These are phyloP conservation scores for Blastobotrys capitulatus DNA, from an alignment of 1,139 yeast species.

Conservation along the genomic window DNA sequence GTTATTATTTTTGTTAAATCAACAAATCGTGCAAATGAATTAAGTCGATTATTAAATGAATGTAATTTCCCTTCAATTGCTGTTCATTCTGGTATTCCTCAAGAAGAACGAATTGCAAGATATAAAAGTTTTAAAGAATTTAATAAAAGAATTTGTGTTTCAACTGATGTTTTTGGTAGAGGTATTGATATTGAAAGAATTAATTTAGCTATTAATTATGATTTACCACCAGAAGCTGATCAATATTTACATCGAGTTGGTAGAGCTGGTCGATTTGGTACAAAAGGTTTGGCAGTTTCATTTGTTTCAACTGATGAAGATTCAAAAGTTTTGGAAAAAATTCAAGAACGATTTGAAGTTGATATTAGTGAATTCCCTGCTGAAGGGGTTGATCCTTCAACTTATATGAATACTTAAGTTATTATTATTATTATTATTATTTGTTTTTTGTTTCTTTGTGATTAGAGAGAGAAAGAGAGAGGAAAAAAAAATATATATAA, in stretches of 20 bases:
- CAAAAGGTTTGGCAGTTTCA: constrained; percentile 95
- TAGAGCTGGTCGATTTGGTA: constrained; percentile 99
- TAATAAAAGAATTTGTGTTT: constrained; percentile 97
- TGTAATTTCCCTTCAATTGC: constrained; percentile 97
- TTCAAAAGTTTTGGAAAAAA: constrained; percentile 83
- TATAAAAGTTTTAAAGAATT: constrained; percentile 96
- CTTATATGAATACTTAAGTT: constrained; percentile 87
- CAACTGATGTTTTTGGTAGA: constrained; percentile 98
- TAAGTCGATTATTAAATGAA: constrained; percentile 82
- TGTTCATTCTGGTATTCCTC: constrained; percentile 93
- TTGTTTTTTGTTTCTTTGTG: not conserved
- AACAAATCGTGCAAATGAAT: constrained; percentile 86
- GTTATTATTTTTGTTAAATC: constrained; percentile 95
- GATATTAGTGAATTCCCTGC: constrained; percentile 93
- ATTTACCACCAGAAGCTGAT: constrained; percentile 79
- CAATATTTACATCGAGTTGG: constrained; percentile 99
- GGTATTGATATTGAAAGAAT: constrained; percentile 99
- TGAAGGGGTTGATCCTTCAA: constrained; percentile 96
- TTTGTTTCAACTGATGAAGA: constrained; percentile 84
- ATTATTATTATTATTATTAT: not conserved
- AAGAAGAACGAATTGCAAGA: constrained; percentile 96
- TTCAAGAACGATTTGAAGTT: constrained; percentile 96
- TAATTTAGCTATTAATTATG: constrained; percentile 96
- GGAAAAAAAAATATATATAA: not conserved
- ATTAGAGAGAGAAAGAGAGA: too few species aligned